A percentile compares a stretch with the other conserved stretches of the same genome.
phyloP scores from a whole-genome alignment of 2,329 filamentous ascomycete species.

The Dissoconium aciculare region DNA sequence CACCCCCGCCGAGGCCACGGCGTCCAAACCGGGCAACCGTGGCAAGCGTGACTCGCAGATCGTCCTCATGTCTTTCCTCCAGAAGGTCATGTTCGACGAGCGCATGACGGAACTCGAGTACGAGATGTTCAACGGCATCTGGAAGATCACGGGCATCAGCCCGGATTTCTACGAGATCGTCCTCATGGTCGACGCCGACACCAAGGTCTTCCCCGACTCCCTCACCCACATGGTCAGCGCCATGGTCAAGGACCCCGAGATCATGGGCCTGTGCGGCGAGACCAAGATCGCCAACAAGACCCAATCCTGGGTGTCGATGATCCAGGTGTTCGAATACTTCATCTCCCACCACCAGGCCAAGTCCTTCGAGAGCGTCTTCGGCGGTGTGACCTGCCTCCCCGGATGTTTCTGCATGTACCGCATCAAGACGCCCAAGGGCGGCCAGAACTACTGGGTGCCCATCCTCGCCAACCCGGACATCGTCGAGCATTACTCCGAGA shows the following conservation, averaged over 20 bases:
- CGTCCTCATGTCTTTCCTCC: slow-evolving; percentile 96
- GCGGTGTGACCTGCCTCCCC: slow-evolving; percentile 94
- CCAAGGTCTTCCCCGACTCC: slow-evolving; percentile 96
- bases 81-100: slow-evolving; percentile 99
- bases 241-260: slow-evolving; percentile 97
- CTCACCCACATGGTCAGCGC: slow-evolving; percentile 97
- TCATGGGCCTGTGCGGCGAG: slow-evolving; percentile 97
- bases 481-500: slow-evolving; percentile 98
- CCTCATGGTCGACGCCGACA: slow-evolving; percentile 98
- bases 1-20: slow-evolving; percentile 67
- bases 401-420: slow-evolving; percentile 99
- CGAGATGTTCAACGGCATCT: slow-evolving; percentile 98
- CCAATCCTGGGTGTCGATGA: slow-evolving; percentile 86
- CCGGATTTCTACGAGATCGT: slow-evolving; percentile 97
- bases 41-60: slow-evolving; percentile 99
- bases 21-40: slow-evolving; percentile 85
- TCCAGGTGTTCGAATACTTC: slow-evolving; percentile 99
- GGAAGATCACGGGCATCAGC: slow-evolving; percentile 96
- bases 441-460: slow-evolving; percentile 98
- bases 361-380: slow-evolving; percentile 95
- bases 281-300: slow-evolving; percentile 99
- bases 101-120: slow-evolving; percentile 98
- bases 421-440: slow-evolving; percentile 96
- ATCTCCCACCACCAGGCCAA: slow-evolving; percentile 96
- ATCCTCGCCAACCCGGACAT: slow-evolving; percentile 97